These are phyloP conservation scores for Fusarium palustre DNA, from an alignment of 2,329 filamentous ascomycete genomes.

Conservation along the genomic window DNA sequence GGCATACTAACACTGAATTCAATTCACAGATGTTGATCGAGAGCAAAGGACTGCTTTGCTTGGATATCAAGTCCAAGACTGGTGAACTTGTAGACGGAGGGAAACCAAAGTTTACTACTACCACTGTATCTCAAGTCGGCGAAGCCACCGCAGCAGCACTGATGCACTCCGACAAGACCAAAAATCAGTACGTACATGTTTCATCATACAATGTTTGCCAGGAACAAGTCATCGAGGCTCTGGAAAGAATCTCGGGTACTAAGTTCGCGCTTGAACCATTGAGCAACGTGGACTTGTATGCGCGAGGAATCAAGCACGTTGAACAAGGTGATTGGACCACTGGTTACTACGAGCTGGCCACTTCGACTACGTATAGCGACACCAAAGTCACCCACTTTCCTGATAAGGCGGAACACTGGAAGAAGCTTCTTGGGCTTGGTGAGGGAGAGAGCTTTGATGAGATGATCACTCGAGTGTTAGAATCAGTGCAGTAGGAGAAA, in stretches of 20 bases:
- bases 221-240: background rate
- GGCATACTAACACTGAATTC: rapidly evolving
- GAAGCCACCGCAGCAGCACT: slow-evolving; percentile 13
- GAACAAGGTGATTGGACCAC: slow-evolving; percentile 11
- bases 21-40: background rate
- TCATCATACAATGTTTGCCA: slow-evolving; percentile 3
- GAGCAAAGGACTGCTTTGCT: background rate
- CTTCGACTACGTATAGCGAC: slow-evolving; percentile 6
- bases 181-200: background rate
- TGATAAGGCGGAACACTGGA: slow-evolving; percentile 1
- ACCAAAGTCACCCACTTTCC: slow-evolving; percentile 12
- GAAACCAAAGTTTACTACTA: slow-evolving; percentile 13
- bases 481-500: background rate
- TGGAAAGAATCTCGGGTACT: background rate
- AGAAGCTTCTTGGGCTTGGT: background rate
- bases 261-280: background rate
- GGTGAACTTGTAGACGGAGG: slow-evolving; percentile 7
- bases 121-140: slow-evolving; percentile 8
- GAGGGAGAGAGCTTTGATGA: slow-evolving; percentile 5
- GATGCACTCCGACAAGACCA: background rate
- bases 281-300: slow-evolving; percentile 1
- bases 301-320: background rate
- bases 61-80: background rate
- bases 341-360: slow-evolving; percentile 16
- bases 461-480: slow-evolving; percentile 9